Conservation (phyloP, 768 basidiomycete species). For the Pleurotus tuber-regium region DNA sequence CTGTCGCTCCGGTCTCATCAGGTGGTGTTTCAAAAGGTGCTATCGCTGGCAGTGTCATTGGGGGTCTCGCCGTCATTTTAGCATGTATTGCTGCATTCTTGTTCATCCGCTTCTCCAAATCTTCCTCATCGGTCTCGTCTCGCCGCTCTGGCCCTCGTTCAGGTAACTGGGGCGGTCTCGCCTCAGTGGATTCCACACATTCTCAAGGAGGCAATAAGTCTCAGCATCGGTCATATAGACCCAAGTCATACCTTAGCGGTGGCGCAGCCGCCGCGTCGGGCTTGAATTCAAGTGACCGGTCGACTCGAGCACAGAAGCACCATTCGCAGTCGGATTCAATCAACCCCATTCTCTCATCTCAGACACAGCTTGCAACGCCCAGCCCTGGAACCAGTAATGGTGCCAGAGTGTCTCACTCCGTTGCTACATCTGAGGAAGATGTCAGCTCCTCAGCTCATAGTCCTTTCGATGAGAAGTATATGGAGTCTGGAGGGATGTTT, state of each 20-base stretch:
- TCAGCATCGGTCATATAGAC: neutral
- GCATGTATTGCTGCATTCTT: slow-evolving; percentile 9
- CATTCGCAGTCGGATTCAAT: slow-evolving; percentile 18
- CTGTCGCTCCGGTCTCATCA: slow-evolving; percentile 21
- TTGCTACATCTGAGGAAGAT: neutral
- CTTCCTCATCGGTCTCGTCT: neutral
- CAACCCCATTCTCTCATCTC: slow-evolving; percentile 16
- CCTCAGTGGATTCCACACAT: slow-evolving; percentile 34
- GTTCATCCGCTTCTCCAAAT: slow-evolving; percentile 13
- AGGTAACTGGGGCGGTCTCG: slow-evolving; percentile 28
- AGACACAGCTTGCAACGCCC: neutral
- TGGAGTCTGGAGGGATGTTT: neutral
- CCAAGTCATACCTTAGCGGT: slow-evolving; percentile 2
- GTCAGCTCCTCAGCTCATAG: slow-evolving; percentile 3
- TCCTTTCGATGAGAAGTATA: slow-evolving; percentile 8
- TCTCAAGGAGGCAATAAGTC: slow-evolving; percentile 14
- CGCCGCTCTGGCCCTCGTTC: slow-evolving; percentile 15
- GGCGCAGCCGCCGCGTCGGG: slow-evolving; percentile 1
- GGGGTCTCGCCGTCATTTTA: slow-evolving; percentile 33
- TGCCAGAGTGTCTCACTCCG: neutral
- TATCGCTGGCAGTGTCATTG: slow-evolving; percentile 54
- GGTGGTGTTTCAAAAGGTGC: slow-evolving; percentile 32
- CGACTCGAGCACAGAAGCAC: slow-evolving; percentile 12
- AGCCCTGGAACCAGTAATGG: neutral
- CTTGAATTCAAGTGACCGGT: neutral